Evolutionary conservation across 495 filamentous ascomycete genomes (phyloP), one percentile per base, ranked within the genome.

Genomic region (Lichenothelia convexa): DNA sequence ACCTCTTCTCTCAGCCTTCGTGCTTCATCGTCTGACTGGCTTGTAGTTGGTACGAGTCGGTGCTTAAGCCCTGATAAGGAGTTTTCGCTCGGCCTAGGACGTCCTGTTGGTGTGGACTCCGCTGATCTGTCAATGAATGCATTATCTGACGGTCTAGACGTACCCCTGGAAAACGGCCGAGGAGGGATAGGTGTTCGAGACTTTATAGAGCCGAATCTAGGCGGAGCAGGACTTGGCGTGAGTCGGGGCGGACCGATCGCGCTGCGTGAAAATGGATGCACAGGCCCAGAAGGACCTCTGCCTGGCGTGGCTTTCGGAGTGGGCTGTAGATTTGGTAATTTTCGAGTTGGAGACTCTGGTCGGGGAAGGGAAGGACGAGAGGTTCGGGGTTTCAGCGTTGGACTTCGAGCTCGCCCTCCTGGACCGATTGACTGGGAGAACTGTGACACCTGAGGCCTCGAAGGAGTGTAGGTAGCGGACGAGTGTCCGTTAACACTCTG

Each of bases 351-450:
- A 0, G 83, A 91, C 38, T 91, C 86, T 2, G 86, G 80, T 16
- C 83, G 76, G 39, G 81, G 78, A 27, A 94, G 62, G 21, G 89
- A 93, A 4, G 78, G 74, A 30, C 78, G 71, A 15, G 71, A 57
- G 47, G 71, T 73, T n/a, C n/a, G n/a, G n/a, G 65, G 57, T 51
- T 78, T 81, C 37, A 80, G 70, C 16, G 68, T 53, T 3, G 79
- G 75, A 48, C 78, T 82, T 17, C 69, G 53, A 17, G 76, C 74
- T 49, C 77, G 67, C 8, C 47, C 55, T n/a, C 70, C 67, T 6
- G 81, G 79, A 0, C 87, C 89, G 21, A 91, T 66, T 3, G 85
- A 83, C 55, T 91, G 79, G 57, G 80, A 81, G 57, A 89, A 85
- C 46, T 82, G 78, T 39, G 46, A 46, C 42, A 50, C 49, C 12